A percentile compares a stretch with the other conserved stretches of the same genome.
These are phyloP conservation scores for Crataegus laevigata DNA, from an alignment of 306 rosid genomes.

Conservation along the genomic window DNA sequence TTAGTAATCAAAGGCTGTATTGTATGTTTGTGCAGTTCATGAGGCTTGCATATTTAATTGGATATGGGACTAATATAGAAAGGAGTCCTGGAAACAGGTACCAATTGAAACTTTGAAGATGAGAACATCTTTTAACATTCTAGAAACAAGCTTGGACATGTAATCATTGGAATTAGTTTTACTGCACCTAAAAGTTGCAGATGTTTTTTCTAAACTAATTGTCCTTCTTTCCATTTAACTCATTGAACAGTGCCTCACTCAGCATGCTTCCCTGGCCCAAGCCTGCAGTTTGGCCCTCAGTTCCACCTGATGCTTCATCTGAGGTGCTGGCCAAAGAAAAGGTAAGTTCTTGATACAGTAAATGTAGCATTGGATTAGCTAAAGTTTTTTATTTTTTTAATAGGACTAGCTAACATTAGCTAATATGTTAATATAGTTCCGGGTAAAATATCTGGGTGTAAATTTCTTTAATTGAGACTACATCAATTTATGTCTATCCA, in stretches of 20 bases:
- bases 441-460: background rate
- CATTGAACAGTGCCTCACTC: conserved; percentile 69
- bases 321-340: conserved; percentile 89
- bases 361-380: background rate
- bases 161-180: background rate
- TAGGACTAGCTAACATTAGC: background rate
- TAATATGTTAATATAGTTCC: background rate
- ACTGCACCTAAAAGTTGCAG: background rate
- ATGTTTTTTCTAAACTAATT: background rate
- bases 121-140: background rate
- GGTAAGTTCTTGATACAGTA: conserved; percentile 37
- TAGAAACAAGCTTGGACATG: conserved; percentile 2
- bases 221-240: background rate
- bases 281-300: conserved; percentile 86
- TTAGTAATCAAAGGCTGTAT: conserved; percentile 6
- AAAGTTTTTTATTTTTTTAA: background rate
- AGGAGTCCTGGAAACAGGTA: conserved; percentile 98
- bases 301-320: conserved; percentile 78
- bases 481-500: background rate
- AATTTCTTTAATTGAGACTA: background rate
- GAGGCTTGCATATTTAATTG: conserved; percentile 97
- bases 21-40: conserved; percentile 70
- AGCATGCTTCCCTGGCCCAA: conserved; percentile 99
- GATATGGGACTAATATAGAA: conserved; percentile 80
- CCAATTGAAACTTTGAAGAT: conserved; percentile 8